Evolutionary conservation across 805 yeast genomes (phyloP), one percentile per base, ranked within the genome.

Genomic region (Barnettozyma californica): DNA sequence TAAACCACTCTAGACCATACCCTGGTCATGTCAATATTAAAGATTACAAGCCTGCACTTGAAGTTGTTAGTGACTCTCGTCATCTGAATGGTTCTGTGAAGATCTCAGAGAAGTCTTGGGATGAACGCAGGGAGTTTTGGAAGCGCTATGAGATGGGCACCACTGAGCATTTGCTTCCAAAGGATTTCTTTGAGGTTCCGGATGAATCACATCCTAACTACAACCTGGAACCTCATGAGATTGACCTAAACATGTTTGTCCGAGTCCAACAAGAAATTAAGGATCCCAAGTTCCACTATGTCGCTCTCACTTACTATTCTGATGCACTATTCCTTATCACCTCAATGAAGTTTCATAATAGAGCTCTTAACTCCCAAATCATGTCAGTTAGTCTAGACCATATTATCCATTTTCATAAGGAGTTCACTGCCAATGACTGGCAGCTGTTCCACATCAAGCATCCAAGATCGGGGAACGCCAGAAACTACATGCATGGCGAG

Each of bases 341-440:
- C 2, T 66, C 80, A 31, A 78, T 77, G 54, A 72, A 84, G 49
- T 66, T 77, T 46, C 74, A 80, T 47, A 61, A 77, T 45, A 63
- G 73, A 38, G 74, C 73, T 20, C 58, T 74, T 61, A 70, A 69
- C 50, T 68, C 75, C 19, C 69, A 77, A 16, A 72, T 70, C 34
- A 74, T 78, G 53, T 75, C 81, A 14, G 83, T 81, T 3, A 79
- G 86, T 20, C 63, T 84, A 53, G 90, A 84, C 54, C 90, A 84
- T 59, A 66, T 81, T 0, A 74, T 86, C 29, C 81, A 81, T 61
- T 82, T 84, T 68, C 87, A 83, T 59, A 77, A 73, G 29, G 66
- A 66, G 47, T 71, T 79, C 50, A 67, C 71, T 38, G 66, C 70
- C 2, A 68, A 73, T 39, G 70, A 78, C 37, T 83, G 83, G 81